Percentiles rank a stretch among this genome's conserved stretches.
phyloP scores from a whole-genome alignment of 306 rosid genomes.

The Rosa chinensis region DNA sequence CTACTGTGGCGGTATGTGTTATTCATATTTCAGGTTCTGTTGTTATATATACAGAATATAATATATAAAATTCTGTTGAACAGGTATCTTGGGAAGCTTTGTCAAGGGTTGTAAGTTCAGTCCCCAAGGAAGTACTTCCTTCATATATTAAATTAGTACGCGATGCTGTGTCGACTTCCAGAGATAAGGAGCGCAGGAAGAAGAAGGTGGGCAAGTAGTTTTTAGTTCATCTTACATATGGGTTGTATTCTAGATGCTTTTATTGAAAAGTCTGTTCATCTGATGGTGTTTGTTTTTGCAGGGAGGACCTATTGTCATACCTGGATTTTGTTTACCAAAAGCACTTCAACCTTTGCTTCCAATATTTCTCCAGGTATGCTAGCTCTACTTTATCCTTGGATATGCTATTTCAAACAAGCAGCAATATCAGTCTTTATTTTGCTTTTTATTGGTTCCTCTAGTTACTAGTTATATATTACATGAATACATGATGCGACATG shows the following conservation, averaged over 20 bases:
- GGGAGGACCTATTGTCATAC: conserved; percentile 93
- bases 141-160: conserved; percentile 87
- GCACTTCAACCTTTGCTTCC: conserved; percentile 96
- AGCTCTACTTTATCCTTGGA: conserved; percentile 19
- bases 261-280: conserved; percentile 2
- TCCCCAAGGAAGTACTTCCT: conserved; percentile 89
- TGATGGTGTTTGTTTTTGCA: conserved; percentile 35
- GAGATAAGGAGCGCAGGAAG: conserved; percentile 94
- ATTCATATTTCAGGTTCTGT: conserved; percentile 23
- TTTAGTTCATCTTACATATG: conserved; percentile 2
- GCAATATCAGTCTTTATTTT: not conserved
- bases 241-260: not conserved
- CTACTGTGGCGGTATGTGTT: conserved; percentile 67
- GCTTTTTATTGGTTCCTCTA: not conserved
- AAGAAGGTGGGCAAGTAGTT: conserved; percentile 65
- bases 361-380: conserved; percentile 83
- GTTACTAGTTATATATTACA: not conserved
- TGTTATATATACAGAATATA: conserved; percentile 19
- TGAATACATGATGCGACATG: not conserved
- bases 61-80: conserved; percentile 23
- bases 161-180: conserved; percentile 93
- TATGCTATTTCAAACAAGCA: not conserved
- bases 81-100: conserved; percentile 94
- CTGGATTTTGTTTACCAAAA: conserved; percentile 93
- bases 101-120: conserved; percentile 74